phyloP scores from a whole-genome alignment of 2,329 filamentous ascomycete genomes.

The Pseudonectria foliicola region DNA sequence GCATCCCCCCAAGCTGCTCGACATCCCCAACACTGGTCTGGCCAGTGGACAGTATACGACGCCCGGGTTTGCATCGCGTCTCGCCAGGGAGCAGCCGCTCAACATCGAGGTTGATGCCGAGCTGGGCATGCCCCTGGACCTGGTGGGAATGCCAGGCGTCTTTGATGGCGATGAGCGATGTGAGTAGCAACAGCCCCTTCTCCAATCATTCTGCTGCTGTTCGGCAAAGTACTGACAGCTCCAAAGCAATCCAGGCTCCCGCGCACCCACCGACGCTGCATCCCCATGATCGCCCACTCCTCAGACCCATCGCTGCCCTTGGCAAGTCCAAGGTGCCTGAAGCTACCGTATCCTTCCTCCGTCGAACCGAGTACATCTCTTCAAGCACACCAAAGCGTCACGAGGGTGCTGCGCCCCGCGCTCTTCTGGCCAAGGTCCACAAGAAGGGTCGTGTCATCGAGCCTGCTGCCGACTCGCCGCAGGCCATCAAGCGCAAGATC shows the following conservation, averaged over 20 bases:
- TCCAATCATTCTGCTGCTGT: neutral
- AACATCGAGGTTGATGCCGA: constrained; percentile 98
- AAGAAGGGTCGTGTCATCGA: constrained; percentile 43
- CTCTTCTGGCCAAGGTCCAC: constrained; percentile 27
- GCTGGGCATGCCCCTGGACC: constrained; percentile 92
- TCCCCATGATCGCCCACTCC: constrained; percentile 74
- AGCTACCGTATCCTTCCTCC: constrained; percentile 82
- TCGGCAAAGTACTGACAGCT: constrained; percentile 6
- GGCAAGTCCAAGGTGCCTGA: constrained; percentile 75
- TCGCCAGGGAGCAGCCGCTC: constrained; percentile 84
- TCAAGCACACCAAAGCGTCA: constrained; percentile 46
- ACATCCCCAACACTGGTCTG: constrained; percentile 90
- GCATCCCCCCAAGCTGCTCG: constrained; percentile 90
- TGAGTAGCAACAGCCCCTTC: constrained; percentile 33
- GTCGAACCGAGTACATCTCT: constrained; percentile 92
- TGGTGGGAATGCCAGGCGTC: constrained; percentile 89
- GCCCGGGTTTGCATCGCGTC: constrained; percentile 79
- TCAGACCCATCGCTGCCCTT: constrained; percentile 75
- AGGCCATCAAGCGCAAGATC: constrained; percentile 61
- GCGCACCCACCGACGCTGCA: constrained; percentile 65
- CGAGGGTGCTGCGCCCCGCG: constrained; percentile 37
- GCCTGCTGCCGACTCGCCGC: constrained; percentile 54
- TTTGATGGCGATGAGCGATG: constrained; percentile 94
- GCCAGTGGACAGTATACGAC: constrained; percentile 82
- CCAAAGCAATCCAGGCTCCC: constrained; percentile 71